Evolutionary conservation across 2,329 filamentous ascomycete genomes (phyloP).

Genomic region (Lojkania enalia): DNA sequence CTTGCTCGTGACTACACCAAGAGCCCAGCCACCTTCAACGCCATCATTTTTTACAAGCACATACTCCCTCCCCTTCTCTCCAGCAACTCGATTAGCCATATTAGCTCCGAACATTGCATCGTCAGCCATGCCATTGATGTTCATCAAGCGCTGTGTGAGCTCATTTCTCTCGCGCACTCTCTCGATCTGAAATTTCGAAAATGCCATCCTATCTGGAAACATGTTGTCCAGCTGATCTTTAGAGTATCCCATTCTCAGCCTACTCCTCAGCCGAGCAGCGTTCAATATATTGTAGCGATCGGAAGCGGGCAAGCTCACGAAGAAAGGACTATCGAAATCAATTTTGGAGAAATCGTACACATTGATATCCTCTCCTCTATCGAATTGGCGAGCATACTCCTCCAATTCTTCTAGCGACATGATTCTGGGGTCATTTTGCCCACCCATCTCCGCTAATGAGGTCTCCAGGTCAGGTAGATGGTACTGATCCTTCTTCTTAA

Average conservation of each 20-base stretch:
- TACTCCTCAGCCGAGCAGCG: slow-evolving; percentile 82
- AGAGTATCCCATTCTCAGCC: slow-evolving; percentile 91
- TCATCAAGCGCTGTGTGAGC: slow-evolving; percentile 91
- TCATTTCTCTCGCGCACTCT: slow-evolving; percentile 90
- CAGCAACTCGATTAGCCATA: slow-evolving; percentile 69
- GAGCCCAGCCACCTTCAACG: slow-evolving; percentile 91
- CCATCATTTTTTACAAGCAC: slow-evolving; percentile 95
- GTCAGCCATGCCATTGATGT: slow-evolving; percentile 85
- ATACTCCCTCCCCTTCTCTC: slow-evolving; percentile 90
- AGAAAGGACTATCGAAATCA: slow-evolving; percentile 95
- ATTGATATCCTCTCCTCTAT: slow-evolving; percentile 84
- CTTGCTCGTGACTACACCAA: slow-evolving; percentile 87
- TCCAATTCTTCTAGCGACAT: slow-evolving; percentile 96
- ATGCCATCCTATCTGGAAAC: slow-evolving; percentile 98
- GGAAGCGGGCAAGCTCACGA: slow-evolving; percentile 82
- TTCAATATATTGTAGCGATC: slow-evolving; percentile 98
- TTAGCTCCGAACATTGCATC: slow-evolving; percentile 68
- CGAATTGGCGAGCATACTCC: slow-evolving; percentile 89
- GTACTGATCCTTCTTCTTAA: slow-evolving; percentile 91
- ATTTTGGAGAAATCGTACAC: slow-evolving; percentile 97
- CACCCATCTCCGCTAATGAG: slow-evolving; percentile 82
- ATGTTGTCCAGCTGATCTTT: slow-evolving; percentile 95
- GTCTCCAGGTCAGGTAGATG: slow-evolving; percentile 85
- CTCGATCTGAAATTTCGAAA: slow-evolving; percentile 95
- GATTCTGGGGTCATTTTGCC: slow-evolving; percentile 87